Evolutionary conservation across 139 green algal genomes (phyloP), one percentile per base, ranked within the genome.

Genomic region (Micractinium sp.): DNA sequence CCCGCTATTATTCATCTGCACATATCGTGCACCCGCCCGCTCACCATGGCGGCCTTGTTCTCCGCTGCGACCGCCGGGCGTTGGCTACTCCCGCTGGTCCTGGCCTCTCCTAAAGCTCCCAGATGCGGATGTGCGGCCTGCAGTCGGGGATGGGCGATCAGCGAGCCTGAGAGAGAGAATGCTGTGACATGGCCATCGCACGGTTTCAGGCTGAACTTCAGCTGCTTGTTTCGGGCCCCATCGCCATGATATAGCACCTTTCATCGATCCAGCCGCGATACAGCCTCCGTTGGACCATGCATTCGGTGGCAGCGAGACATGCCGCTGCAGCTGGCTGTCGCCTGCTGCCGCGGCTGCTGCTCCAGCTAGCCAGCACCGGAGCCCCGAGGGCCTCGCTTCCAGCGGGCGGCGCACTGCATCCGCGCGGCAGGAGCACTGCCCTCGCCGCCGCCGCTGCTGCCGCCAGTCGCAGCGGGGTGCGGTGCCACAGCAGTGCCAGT

Each of bases 321-420:
- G 71, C 71, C 31, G 71, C 71, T 12, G 35, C 29, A 77, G 71
- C 35, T 1, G 71, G 74, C 74, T 41, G 33, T 35, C 74, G 78
- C 41, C 41, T 84, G 78, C 41, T 84, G 78, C 78, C 78, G 29
- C 78, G 78, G 41, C 31, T 84, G 41, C 41, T 84, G 27, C 53
- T 31, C 31, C 78, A 63, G 23, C 22, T 82, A 27, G 35, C 38
- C 38, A 47, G 36, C 4, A 82, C 5, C 38, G 5, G 20, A 61
- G 23, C 22, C 19, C 3, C 0, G 3, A n/a, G 41, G 77, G 27
- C 38, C 5, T 27, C 56, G 77, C 38, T 61, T 22, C 41, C 56
- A 23, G 23, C 41, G 22, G 78, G 41, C 5, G 16, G 36, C 41
- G 41, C 63, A 31, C 41, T 84, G 78, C 78, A 63, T 27, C 15